Evolutionary conservation across 2,329 filamentous ascomycete species (phyloP).

Genomic region (Penicillium janthinellum): DNA sequence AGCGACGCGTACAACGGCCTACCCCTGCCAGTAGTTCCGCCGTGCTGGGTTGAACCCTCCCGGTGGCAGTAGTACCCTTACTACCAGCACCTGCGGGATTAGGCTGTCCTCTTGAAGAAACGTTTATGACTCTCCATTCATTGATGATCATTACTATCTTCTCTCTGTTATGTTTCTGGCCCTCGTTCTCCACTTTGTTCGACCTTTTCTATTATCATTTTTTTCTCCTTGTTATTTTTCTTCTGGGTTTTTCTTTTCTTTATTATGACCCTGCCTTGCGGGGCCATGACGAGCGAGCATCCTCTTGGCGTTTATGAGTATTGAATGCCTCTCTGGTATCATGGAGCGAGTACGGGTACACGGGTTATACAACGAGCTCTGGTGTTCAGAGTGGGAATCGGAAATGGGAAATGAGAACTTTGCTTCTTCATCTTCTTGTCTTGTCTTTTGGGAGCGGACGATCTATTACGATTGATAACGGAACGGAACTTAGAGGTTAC

Average conservation of each 20-base stretch:
- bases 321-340: conserved; percentile 6
- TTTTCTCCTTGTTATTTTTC: not conserved
- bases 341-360: conserved; percentile 8
- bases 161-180: not conserved
- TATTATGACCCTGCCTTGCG: not conserved
- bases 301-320: conserved; percentile 18
- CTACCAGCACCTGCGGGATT: no score
- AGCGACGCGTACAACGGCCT: not conserved
- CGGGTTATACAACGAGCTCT: conserved; percentile 6
- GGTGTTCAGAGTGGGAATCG: conserved; percentile 5
- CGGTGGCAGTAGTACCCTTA: not conserved
- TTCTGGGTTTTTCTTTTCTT: not conserved
- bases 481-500: not conserved
- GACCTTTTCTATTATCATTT: not conserved
- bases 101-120: no score
- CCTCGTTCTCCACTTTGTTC: not conserved
- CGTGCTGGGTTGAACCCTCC: not conserved
- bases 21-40: conserved; percentile 11
- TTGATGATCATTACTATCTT: not conserved
- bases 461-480: conserved; percentile 1
- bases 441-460: not conserved
- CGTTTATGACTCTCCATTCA: not conserved
- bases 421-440: not conserved
- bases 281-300: conserved; percentile 21
- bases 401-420: not conserved